Evolutionary conservation across 257 asterid genomes (phyloP).

Genomic region (Catharanthus roseus): DNA sequence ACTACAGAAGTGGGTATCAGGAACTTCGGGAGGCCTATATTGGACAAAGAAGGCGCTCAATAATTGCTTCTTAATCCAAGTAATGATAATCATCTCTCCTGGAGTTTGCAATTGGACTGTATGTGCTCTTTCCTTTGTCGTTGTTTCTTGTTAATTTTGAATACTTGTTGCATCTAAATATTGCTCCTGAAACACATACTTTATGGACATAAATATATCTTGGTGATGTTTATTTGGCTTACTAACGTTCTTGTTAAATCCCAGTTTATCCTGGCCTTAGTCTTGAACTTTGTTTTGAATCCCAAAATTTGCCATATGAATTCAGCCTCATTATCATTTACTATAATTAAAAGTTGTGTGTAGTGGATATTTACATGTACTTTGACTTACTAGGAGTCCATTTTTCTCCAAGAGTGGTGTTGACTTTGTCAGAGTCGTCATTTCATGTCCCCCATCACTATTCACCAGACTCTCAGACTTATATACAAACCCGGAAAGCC

Average conservation of each 20-base stretch:
- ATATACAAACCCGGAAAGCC: background rate
- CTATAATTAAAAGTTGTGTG: too few species aligned
- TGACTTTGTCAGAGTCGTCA: background rate
- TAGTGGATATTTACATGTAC: background rate
- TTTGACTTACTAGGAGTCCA: background rate
- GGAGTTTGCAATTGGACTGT: background rate
- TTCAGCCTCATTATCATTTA: too few species aligned
- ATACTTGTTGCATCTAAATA: too few species aligned
- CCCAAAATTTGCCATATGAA: too few species aligned
- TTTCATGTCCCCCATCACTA: background rate
- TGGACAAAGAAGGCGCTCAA: conserved; percentile 10
- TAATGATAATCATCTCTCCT: background rate
- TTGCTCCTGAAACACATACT: too few species aligned
- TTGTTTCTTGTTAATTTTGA: background rate
- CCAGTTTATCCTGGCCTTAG: too few species aligned
- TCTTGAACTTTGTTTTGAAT: too few species aligned
- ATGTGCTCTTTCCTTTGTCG: background rate
- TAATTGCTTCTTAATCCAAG: conserved; percentile 17
- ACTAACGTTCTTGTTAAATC: background rate
- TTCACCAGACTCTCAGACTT: too few species aligned
- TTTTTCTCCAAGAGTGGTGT: background rate
- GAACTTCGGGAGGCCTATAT: conserved; percentile 39
- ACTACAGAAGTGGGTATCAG: conserved; percentile 55
- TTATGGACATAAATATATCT: background rate
- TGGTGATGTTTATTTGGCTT: background rate